Evolutionary conservation across 306 rosid genomes (phyloP).

Genomic region (Cyamopsis tetragonoloba): DNA sequence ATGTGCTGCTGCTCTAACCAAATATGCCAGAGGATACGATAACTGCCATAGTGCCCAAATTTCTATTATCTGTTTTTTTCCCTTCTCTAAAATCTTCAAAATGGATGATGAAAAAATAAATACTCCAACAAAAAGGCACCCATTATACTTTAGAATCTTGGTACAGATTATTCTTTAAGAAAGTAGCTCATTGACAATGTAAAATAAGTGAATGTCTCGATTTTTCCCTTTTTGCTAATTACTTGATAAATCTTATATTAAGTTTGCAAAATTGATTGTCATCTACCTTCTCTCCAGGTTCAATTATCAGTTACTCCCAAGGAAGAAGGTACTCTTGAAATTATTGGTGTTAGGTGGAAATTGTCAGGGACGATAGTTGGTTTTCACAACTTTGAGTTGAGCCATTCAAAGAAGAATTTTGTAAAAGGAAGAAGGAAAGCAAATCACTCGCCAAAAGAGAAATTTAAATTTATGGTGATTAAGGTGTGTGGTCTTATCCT

Average conservation of each 20-base stretch:
- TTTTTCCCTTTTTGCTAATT: not conserved
- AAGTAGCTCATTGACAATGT: not conserved
- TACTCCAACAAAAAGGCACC: not conserved
- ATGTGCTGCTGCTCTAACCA: not conserved
- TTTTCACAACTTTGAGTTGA: conserved; percentile 65
- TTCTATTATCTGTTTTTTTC: not conserved
- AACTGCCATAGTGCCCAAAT: not conserved
- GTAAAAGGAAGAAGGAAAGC: conserved; percentile 54
- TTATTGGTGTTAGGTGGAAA: conserved; percentile 88
- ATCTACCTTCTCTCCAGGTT: conserved; percentile 56
- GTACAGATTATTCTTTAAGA: not conserved
- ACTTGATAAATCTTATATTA: no score
- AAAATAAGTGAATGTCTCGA: not conserved
- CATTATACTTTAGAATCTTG: not conserved
- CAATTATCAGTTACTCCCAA: conserved; percentile 81
- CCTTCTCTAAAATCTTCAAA: not conserved
- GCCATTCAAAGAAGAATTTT: conserved; percentile 50
- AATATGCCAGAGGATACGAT: not conserved
- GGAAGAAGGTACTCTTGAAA: conserved; percentile 70
- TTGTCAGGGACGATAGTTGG: conserved; percentile 76
- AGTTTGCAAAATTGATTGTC: conserved; percentile 13
- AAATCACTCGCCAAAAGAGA: conserved; percentile 41
- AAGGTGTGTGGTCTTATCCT: conserved; percentile 50
- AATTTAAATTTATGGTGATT: conserved; percentile 74
- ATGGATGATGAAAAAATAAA: not conserved